Percentiles rank a stretch among this genome's conserved stretches.
phyloP scores from a whole-genome alignment of 108 stramenopile species.

The Mayamaea pseudoterrestris region DNA sequence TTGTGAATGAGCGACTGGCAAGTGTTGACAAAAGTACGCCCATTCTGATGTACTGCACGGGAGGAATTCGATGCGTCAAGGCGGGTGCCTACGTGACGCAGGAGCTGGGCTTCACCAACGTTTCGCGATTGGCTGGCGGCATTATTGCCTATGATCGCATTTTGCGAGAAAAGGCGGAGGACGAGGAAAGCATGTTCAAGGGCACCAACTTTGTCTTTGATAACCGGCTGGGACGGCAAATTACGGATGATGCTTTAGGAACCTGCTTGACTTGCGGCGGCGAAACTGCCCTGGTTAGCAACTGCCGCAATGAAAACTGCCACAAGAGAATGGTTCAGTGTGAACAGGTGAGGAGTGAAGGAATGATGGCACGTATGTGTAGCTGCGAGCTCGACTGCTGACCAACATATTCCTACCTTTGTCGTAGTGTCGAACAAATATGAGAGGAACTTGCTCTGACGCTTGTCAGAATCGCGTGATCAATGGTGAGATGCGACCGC shows the following conservation, averaged over 20 bases:
- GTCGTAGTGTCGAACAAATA: too few relatives aligned
- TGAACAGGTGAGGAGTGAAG: conserved; percentile 36
- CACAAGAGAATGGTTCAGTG: conserved; percentile 91
- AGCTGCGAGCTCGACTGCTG: too few relatives aligned
- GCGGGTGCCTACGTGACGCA: conserved; percentile 87
- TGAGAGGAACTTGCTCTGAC: conserved; percentile 82
- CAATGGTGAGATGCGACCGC: conserved; percentile 35
- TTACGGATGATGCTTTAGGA: conserved; percentile 84
- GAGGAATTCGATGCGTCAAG: conserved; percentile 91
- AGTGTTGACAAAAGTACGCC: conserved; percentile 79
- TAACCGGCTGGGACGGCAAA: conserved; percentile 80
- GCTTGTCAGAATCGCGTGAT: conserved; percentile 60
- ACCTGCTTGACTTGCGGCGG: conserved; percentile 80
- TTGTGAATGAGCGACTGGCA: conserved; percentile 57
- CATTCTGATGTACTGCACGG: conserved; percentile 94
- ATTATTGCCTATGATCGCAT: conserved; percentile 88
- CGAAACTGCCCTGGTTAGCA: conserved; percentile 72
- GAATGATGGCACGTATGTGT: too few relatives aligned
- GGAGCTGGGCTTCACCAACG: conserved; percentile 90
- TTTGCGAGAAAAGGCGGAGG: conserved; percentile 39
- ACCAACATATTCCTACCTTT: too few relatives aligned
- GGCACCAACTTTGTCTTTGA: conserved; percentile 98
- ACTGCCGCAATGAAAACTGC: conserved; percentile 86
- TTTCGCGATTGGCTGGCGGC: conserved; percentile 85
- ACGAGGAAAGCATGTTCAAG: conserved; percentile 76